Conservation (phyloP, 2,329 filamentous ascomycete species). For the Fusarium agapanthi region DNA sequence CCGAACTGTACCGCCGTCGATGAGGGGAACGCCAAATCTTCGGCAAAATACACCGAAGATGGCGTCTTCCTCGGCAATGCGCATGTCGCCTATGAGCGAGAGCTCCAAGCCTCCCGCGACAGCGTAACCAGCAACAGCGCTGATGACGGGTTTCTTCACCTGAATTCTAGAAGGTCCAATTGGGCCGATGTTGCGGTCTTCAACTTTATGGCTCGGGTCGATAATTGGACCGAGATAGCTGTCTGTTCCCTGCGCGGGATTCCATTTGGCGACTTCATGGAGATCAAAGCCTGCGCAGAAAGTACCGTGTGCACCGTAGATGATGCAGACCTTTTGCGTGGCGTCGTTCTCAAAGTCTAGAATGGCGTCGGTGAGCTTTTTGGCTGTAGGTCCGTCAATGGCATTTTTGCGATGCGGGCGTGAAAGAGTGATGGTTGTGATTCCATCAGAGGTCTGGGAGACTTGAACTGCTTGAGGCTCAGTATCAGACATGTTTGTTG, state of each 20-base stretch:
- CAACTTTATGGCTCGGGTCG: not conserved
- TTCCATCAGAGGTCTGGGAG: constrained; percentile 3
- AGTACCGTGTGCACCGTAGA: not conserved
- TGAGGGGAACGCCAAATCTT: constrained; percentile 14
- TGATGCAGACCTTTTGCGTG: not conserved
- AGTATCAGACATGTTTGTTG: not conserved
- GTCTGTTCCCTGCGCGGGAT: not conserved
- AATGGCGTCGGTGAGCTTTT: not conserved
- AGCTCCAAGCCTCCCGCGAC: constrained; percentile 4
- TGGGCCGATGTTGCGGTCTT: not conserved
- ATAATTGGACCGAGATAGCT: not conserved
- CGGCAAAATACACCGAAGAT: constrained; percentile 9
- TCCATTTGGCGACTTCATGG: constrained; percentile 9
- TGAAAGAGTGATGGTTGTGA: constrained; percentile 8
- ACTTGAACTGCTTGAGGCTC: not conserved
- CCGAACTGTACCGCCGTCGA: constrained; percentile 9
- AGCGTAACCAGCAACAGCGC: constrained; percentile 1
- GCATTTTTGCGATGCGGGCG: constrained; percentile 9
- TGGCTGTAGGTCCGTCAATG: constrained; percentile 4
- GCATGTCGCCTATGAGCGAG: constrained; percentile 10
- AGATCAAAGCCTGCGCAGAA: constrained; percentile 15
- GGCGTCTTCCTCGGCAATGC: not conserved
- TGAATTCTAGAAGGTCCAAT: constrained; percentile 5
- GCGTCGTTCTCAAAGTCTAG: not conserved
- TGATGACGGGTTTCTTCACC: constrained; percentile 8